A percentile compares a stretch with the other conserved stretches of the same genome.
These are phyloP conservation scores for Mycena rebaudengoi DNA, from an alignment of 768 basidiomycete species.

Conservation along the genomic window DNA sequence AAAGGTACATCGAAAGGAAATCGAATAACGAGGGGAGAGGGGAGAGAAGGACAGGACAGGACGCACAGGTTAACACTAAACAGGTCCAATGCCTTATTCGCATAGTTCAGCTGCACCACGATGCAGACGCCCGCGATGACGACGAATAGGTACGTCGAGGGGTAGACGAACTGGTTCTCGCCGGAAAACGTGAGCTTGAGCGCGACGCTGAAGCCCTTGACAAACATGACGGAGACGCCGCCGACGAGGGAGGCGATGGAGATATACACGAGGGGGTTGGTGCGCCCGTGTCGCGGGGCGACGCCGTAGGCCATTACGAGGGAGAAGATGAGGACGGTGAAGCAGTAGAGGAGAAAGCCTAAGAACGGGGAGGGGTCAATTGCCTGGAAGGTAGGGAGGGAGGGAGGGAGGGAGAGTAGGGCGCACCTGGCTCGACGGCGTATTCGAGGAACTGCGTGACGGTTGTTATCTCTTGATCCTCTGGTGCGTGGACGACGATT, in stretches of 20 bases:
- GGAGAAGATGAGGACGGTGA: constrained; percentile 83
- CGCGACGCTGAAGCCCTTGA: constrained; percentile 97
- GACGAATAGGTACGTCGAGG: constrained; percentile 95
- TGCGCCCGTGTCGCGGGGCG: constrained; percentile 84
- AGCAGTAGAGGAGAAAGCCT: constrained; percentile 93
- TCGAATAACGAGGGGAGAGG: neutral
- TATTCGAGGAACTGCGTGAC: constrained; percentile 94
- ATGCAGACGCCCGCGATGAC: constrained; percentile 84
- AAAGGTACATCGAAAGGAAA: constrained; percentile 1
- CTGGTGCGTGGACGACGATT: constrained; percentile 95
- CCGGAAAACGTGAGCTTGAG: constrained; percentile 93
- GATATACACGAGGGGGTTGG: constrained; percentile 91
- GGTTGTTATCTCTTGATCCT: constrained; percentile 90
- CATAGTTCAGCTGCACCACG: constrained; percentile 94
- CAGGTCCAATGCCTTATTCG: constrained; percentile 96
- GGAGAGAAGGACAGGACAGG: neutral
- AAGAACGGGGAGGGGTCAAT: neutral
- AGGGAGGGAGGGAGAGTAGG: neutral
- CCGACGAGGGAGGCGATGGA: constrained; percentile 97
- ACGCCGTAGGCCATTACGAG: constrained; percentile 89
- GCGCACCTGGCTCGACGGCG: constrained; percentile 86
- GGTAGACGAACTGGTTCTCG: constrained; percentile 93
- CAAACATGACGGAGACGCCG: constrained; percentile 95
- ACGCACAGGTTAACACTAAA: constrained; percentile 97
- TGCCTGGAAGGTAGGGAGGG: neutral